A percentile compares a stretch with the other conserved stretches of the same genome.
These are phyloP conservation scores for Lithospermum erythrorhizon DNA, from an alignment of 257 asterid species.

Conservation along the genomic window DNA sequence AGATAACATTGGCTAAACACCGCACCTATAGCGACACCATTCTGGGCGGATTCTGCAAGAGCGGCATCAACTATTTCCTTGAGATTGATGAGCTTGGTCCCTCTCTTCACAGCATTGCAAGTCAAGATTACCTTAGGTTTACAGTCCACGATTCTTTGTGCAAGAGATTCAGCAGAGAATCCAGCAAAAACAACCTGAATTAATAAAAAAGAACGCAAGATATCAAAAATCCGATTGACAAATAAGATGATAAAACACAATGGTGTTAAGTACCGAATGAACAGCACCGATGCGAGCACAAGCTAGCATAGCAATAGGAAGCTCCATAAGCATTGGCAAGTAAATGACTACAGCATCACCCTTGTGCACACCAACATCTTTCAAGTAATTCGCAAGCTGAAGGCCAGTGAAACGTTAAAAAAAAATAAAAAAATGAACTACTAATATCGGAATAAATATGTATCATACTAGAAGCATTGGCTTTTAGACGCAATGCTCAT, in stretches of 20 bases:
- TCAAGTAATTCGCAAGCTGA: constrained; percentile 96
- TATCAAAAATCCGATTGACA: constrained; percentile 1
- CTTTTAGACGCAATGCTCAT: background rate
- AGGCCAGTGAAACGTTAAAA: background rate
- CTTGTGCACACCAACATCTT: constrained; percentile 67
- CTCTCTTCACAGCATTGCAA: constrained; percentile 91
- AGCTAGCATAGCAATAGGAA: constrained; percentile 96
- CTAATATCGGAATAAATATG: background rate
- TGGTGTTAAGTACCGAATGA: constrained; percentile 65
- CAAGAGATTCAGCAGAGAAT: constrained; percentile 81
- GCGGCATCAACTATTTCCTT: constrained; percentile 83
- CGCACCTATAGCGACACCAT: constrained; percentile 54
- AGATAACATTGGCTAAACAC: background rate
- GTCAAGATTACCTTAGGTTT: constrained; percentile 82
- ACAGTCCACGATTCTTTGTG: constrained; percentile 89
- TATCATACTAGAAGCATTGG: background rate
- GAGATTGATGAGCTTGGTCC: constrained; percentile 73
- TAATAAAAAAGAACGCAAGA: background rate
- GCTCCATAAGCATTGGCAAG: constrained; percentile 95
- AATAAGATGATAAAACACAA: constrained; percentile 1
- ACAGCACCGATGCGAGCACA: constrained; percentile 98
- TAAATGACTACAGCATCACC: constrained; percentile 88
- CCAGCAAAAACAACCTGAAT: constrained; percentile 97
- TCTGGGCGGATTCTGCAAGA: constrained; percentile 49
- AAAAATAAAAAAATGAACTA: background rate